Base-by-base conservation (phyloP, 2,329 filamentous ascomycete species). In the Immersiporthe knoxdaviesiana region DNA sequence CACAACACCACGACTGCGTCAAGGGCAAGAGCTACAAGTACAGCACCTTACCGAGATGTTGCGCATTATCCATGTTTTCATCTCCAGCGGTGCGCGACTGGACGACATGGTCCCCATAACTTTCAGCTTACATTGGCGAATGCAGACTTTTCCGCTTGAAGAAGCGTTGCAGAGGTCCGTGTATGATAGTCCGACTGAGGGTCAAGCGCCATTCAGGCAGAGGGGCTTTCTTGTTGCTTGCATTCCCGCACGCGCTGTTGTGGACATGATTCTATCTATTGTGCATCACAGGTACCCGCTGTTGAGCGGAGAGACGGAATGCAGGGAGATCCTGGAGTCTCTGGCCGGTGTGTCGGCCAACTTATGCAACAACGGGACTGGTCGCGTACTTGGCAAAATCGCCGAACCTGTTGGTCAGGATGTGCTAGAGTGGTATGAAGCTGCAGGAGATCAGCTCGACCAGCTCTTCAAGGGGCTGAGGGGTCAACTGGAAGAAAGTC, bases 341-440 rank as follows among this genome's bases (percentile, higher is more conserved):
- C 21, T 47, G 2, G 44, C 44, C 8, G 7, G 44, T 47, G 21
- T n/a, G 8, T 21, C 21, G 7, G 11, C 44, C 6, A n/a, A n/a
- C 1, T 7, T 3, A 2, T n/a, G 44, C 44, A 47, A n/a, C 6
- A 47, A n/a, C 3, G 2, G 21, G 44, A 47, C 44, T 47, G 21
- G 6, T n/a, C 18, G 21, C 18, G 21, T 47, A 8, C 44, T 47
- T 10, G 44, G 44, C 7, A 47, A n/a, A 47, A 0, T 47, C 8
- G 8, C 0, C 44, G 3, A 3, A 0, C 0, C 10, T 18, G 41
- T 3, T n/a, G 44, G 3, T 21, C 3, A 0, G 44, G 6, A 21
- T 21, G 18, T 6, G 18, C 18, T 1, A n/a, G 8, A n/a, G 6
- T 47, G 44, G 44, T 47, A n/a, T n/a, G 44, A 47, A 6, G 44